Evolutionary conservation across 345 rosid genomes (phyloP).

Genomic region (Heritiera fomes): DNA sequence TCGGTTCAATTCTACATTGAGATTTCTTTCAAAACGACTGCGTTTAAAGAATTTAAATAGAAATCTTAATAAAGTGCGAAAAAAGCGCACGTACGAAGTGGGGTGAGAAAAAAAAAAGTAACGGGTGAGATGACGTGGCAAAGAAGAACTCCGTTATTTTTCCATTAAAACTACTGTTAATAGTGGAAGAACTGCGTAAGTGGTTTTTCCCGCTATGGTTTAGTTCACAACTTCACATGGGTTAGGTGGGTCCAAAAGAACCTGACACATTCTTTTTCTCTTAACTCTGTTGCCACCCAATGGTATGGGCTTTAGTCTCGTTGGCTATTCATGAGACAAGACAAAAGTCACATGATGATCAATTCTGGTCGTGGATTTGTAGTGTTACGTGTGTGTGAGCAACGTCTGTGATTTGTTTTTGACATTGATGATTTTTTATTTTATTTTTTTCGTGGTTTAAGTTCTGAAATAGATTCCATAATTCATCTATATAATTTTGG

Average conservation of each 20-base stretch:
- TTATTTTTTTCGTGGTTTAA: neutral
- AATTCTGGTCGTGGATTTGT: neutral
- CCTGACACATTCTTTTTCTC: neutral
- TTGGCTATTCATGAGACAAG: neutral
- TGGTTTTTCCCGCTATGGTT: neutral
- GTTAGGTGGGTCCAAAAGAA: conserved; percentile 27
- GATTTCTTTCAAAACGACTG: neutral
- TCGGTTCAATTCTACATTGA: neutral
- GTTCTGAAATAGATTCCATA: no score
- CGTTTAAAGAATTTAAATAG: neutral
- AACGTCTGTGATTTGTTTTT: conserved; percentile 4
- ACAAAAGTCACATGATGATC: neutral
- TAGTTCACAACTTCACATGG: conserved; percentile 23
- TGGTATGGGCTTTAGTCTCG: neutral
- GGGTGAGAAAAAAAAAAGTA: conserved; percentile 12
- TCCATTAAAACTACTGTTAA: conserved; percentile 4
- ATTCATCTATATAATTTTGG: no score
- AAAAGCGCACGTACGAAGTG: no score
- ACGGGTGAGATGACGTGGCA: conserved; percentile 47
- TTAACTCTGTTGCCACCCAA: neutral
- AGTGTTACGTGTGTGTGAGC: neutral
- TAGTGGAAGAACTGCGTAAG: conserved; percentile 56
- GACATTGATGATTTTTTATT: neutral
- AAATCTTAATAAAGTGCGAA: no score
- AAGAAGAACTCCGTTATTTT: neutral